phyloP scores from a whole-genome alignment of 441 rosid genomes.

The Hypseocharis bilobata region DNA sequence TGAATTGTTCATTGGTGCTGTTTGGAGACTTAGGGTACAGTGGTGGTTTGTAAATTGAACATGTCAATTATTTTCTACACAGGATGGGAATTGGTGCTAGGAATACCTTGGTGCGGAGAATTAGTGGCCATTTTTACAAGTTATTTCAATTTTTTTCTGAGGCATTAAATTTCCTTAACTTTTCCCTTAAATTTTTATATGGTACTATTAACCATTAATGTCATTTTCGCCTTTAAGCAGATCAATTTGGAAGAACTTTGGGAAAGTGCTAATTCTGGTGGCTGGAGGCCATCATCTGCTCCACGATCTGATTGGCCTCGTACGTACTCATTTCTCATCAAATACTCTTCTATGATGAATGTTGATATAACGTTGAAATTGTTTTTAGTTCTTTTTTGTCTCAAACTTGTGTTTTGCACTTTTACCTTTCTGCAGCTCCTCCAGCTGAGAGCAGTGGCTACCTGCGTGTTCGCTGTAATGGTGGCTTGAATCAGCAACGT shows the following conservation, averaged over 20 bases:
- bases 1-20: not conserved
- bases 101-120: too few relatives aligned
- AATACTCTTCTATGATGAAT: slow-evolving; percentile 10
- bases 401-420: not conserved
- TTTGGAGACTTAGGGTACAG: not conserved
- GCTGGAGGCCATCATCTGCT: slow-evolving; percentile 95
- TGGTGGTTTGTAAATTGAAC: not conserved
- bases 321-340: slow-evolving; percentile 25
- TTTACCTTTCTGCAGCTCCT: slow-evolving; percentile 56
- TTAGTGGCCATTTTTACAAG: too few relatives aligned
- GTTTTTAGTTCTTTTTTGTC: slow-evolving; percentile 6
- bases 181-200: not conserved
- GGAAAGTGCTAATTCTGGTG: slow-evolving; percentile 74
- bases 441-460: slow-evolving; percentile 69
- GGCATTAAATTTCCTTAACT: too few relatives aligned
- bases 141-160: too few relatives aligned
- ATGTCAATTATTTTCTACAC: too few relatives aligned
- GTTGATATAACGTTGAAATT: slow-evolving; percentile 19
- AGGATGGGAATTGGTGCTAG: too few relatives aligned
- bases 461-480: slow-evolving; percentile 94
- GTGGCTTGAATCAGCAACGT: slow-evolving; percentile 96
- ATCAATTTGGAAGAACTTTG: slow-evolving; percentile 71
- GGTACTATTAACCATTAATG: slow-evolving; percentile 10
- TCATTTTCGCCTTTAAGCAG: slow-evolving; percentile 32
- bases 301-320: slow-evolving; percentile 89